Base-by-base conservation (phyloP, 441 rosid species). In the Pelargonium citronellum region DNA sequence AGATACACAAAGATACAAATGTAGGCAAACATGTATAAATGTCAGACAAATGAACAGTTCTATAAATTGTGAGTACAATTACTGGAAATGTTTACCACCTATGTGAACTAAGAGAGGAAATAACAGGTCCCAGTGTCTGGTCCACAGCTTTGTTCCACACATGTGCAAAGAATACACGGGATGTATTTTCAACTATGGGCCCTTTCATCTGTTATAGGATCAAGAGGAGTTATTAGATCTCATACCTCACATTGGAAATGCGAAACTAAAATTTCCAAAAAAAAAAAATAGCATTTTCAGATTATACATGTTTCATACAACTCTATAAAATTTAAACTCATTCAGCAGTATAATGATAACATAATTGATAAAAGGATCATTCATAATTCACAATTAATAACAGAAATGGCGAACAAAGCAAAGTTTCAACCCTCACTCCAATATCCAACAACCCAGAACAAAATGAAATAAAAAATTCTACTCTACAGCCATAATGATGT, bases 81-180 rank as follows among this genome's bases (percentile, higher is more conserved):
- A 2, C 68, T 71, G 65, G 20, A 66, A 41, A 65, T 46, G 64
- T 68, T 75, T 86, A 88, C 89, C 86, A 88, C 75, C 81, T 79
- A 66, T 86, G 89, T 3, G 96, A 89, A 75, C 87, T 85, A 64
- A 88, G 80, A 62, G 78, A 84, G 55, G 82, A 83, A 71, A 95
- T 82, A 11, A 85, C 71, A 64, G 93, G 91, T 68, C 83, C 86
- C 69, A 94, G 87, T 66, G 87, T 79, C 82, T 83, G 83, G 68
- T 95, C 97, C 73, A 95, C 96, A 64, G 92, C 83, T 85, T 81
- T 84, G 90, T 92, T 92, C 97, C 99, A 89, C 75, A 79, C 15
- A 60, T 81, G 85, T 46, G 86, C 88, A 57, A 85, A 67, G 74
- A 87, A 85, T 1, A 82, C 70, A 16, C 85, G 85, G 34, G 79